Evolutionary conservation across 345 rosid genomes (phyloP), one percentile per base, ranked within the genome.

Genomic region (Luvunga scandens): DNA sequence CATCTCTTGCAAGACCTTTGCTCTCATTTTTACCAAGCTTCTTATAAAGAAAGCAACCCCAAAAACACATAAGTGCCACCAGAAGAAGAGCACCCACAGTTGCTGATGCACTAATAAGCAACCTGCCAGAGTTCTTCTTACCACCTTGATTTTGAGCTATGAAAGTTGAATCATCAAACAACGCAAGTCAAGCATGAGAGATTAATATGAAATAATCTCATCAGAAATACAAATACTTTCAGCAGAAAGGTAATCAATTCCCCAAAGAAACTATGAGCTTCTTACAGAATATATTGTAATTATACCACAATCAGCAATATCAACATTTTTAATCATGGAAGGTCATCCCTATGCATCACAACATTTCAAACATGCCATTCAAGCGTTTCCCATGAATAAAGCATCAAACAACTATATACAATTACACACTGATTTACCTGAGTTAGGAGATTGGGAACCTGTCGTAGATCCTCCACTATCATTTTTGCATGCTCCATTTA

Each of bases 11-110:
- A 33, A 94, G 89, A 79, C 90, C 87, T 86, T 77, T 84, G 76
- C 83, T 81, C 77, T 90, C 98, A 85, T 83, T 91, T 88, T 90
- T 96, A 83, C 94, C 97, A 74, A 96, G 90, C 91, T 94, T 96
- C 87, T 94, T 96, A 79, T 92, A 96, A 72, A 96, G 92, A 87
- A 96, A 94, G 88, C 99, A 96, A 34, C 99, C 99, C 98, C 97
- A 96, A 75, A 92, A 96, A 83, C 98, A 93, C 99, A 96, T 96
- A 69, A 96, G 98, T 60, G 99, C 99, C 83, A 96, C 98, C 80
- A 96, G 86, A 83, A 96, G 98, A 63, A 96, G 86, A 65, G 98
- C 98, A 71, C 99, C 99, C 39, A 96, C 87, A 25, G 99, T 96
- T 56, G 98, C 98, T 76, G 93, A 92, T 69, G 99, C 94, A 83